Evolutionary conservation across 2,329 filamentous ascomycete species (phyloP).

Genomic region (Phaeosphaeriaceae sp.): DNA sequence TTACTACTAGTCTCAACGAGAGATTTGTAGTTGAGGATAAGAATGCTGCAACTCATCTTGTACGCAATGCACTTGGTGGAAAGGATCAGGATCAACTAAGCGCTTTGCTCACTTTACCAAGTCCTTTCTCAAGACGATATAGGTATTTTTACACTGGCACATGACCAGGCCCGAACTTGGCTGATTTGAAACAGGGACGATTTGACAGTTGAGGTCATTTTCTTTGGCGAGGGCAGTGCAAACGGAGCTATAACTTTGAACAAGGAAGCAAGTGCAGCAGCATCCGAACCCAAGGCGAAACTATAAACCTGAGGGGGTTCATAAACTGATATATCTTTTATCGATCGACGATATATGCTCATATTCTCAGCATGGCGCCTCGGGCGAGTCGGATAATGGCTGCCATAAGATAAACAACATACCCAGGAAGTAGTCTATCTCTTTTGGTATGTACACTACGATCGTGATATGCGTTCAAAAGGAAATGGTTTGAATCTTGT

Average conservation of each 20-base stretch:
- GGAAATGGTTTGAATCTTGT: too few species aligned
- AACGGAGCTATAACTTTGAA: slow-evolving; percentile 83
- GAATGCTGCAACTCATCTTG: slow-evolving; percentile 94
- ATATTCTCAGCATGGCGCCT: slow-evolving; percentile 12
- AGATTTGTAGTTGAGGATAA: slow-evolving; percentile 95
- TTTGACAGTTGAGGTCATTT: slow-evolving; percentile 96
- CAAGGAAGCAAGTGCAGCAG: slow-evolving; percentile 77
- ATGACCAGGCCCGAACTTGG: background rate
- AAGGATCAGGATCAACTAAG: slow-evolving; percentile 93
- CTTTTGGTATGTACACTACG: too few species aligned
- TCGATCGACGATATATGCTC: slow-evolving; percentile 1
- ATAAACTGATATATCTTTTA: background rate
- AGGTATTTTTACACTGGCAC: slow-evolving; percentile 63
- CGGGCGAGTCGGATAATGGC: slow-evolving; percentile 12
- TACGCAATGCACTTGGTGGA: slow-evolving; percentile 92
- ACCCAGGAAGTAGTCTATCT: too few species aligned
- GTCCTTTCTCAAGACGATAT: slow-evolving; percentile 89
- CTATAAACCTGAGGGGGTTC: slow-evolving; percentile 41
- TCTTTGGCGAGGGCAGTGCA: slow-evolving; percentile 84
- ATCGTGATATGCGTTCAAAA: too few species aligned
- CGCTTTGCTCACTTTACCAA: slow-evolving; percentile 86
- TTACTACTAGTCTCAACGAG: slow-evolving; percentile 73
- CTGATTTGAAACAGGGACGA: slow-evolving; percentile 71
- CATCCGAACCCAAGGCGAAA: slow-evolving; percentile 56
- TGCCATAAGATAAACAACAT: slow-evolving; percentile 1